Evolutionary conservation across 2,329 filamentous ascomycete genomes (phyloP), one percentile per base, ranked within the genome.

Genomic region (Colletotrichum tofieldiae): DNA sequence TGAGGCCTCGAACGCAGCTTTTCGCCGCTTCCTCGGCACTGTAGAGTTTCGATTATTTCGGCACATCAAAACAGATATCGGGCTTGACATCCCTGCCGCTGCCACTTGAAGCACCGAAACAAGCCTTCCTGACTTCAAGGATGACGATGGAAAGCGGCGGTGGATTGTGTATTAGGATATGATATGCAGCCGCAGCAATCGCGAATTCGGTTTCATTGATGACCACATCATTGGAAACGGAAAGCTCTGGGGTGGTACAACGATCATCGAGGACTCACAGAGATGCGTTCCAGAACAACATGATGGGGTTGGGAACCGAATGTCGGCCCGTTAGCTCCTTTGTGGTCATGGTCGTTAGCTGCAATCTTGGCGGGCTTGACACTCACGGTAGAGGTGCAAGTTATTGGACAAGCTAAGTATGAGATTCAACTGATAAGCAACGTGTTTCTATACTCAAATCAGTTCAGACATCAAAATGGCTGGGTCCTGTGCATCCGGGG

Each of bases 181-280:
- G 82, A 56, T 85, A 85, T 0, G 82, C 82, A 4, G 83, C 81
- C 1, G 82, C 80, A 0, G 82, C 81, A 3, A 86, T 86, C 5
- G 86, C 79, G 66, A 83, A 86, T 0, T 86, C 86, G n/a, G 84
- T 82, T 0, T 86, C 86, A 23, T 88, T 81, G 49, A 88, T 83
- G 26, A 83, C 79, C 59, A 88, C 81, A 59, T 32, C 29, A 43
- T 79, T 81, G 39, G 81, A 68, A 0, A 74, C 51, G 0, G 85
- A 86, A 0, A 88, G 76, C 8, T 75, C 72, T 6, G 79, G 75
- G 1, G 80, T 82, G 29, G 78, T 83, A 32, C 83, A 80, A 72
- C 83, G 77, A 65, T 81, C 79, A 70, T 86, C 83, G 2, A 87
- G 75, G 2, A 75, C 67, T 18, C 61, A n/a, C 18, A 35, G 37